Evolutionary conservation across 176 grass and related monocot species (phyloP).

Genomic region (Phoenix roebelenii): DNA sequence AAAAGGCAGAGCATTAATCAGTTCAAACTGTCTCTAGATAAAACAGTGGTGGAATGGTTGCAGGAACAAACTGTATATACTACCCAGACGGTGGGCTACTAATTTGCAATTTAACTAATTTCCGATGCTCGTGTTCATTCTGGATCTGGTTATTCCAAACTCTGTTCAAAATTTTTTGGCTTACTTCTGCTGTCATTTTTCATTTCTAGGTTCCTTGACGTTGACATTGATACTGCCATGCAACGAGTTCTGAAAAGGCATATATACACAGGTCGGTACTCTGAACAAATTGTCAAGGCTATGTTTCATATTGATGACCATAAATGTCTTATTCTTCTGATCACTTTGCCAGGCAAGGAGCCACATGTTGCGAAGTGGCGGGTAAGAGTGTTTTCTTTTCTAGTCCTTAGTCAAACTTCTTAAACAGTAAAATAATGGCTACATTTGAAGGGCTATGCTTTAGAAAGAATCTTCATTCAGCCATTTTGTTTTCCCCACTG

Average conservation of each 20-base stretch:
- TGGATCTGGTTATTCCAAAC: slow-evolving; percentile 1
- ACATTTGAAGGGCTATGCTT: background rate
- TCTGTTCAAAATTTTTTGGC: background rate
- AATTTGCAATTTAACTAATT: too few relatives aligned
- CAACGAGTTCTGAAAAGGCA: slow-evolving; percentile 77
- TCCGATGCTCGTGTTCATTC: background rate
- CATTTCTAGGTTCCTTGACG: slow-evolving; percentile 64
- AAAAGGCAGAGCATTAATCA: too few relatives aligned
- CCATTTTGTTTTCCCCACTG: too few relatives aligned
- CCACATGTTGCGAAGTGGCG: slow-evolving; percentile 78
- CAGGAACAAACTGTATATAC: too few relatives aligned
- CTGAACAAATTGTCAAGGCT: background rate
- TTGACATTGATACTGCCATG: slow-evolving; percentile 78
- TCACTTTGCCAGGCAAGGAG: slow-evolving; percentile 57
- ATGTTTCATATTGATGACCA: background rate
- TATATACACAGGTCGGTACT: slow-evolving; percentile 59
- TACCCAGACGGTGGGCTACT: too few relatives aligned
- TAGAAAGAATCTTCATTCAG: too few relatives aligned
- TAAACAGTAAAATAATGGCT: slow-evolving; percentile 2
- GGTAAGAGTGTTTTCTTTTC: slow-evolving; percentile 35
- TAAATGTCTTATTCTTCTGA: slow-evolving; percentile 13
- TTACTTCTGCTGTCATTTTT: background rate
- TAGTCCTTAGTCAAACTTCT: background rate
- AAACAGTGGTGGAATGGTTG: too few relatives aligned
- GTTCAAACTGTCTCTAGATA: too few relatives aligned